A percentile compares a stretch with the other conserved stretches of the same genome.
Conservation (phyloP, 2,329 filamentous ascomycete genomes). For the Beauveria rudraprayagi region DNA sequence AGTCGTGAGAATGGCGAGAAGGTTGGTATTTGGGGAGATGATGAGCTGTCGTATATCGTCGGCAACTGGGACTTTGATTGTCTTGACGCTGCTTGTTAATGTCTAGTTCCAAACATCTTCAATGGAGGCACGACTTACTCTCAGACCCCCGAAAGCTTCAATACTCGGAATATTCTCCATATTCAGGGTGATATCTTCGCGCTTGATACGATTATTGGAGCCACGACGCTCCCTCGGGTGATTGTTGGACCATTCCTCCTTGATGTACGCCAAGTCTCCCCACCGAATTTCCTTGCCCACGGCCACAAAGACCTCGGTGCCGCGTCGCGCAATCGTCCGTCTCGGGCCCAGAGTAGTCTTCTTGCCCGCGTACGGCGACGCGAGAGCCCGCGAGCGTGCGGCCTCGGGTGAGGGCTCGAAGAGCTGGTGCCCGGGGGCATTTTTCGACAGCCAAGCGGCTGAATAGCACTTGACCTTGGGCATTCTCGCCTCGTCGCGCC, state of each 20-base stretch:
- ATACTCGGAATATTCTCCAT: constrained; percentile 24
- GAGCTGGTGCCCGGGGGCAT: constrained; percentile 68
- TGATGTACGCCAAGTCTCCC: constrained; percentile 75
- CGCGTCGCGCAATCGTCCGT: constrained; percentile 68
- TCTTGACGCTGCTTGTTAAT: constrained; percentile 35
- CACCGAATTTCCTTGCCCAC: constrained; percentile 86
- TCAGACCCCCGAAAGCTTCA: constrained; percentile 22
- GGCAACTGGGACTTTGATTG: constrained; percentile 68
- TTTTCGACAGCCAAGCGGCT: constrained; percentile 76
- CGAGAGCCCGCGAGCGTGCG: constrained; percentile 29
- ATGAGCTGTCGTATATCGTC: constrained; percentile 78
- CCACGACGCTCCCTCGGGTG: constrained; percentile 24
- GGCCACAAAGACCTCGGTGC: constrained; percentile 82
- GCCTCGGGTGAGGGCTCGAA: constrained; percentile 50
- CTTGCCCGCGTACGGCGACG: constrained; percentile 33
- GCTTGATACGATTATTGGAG: constrained; percentile 36
- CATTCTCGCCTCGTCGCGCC: constrained; percentile 45
- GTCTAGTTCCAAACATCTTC: constrained; percentile 15
- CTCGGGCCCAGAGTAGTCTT: constrained; percentile 40
- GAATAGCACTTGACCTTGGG: constrained; percentile 80
- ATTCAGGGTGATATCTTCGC: constrained; percentile 35
- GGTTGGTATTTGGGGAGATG: constrained; percentile 74
- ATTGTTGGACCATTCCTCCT: constrained; percentile 43
- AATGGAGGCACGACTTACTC: constrained; percentile 22
- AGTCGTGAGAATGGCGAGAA: constrained; percentile 75